Conservation (phyloP, 2,329 filamentous ascomycete species). For the Orbilia blumenaviensis region DNA sequence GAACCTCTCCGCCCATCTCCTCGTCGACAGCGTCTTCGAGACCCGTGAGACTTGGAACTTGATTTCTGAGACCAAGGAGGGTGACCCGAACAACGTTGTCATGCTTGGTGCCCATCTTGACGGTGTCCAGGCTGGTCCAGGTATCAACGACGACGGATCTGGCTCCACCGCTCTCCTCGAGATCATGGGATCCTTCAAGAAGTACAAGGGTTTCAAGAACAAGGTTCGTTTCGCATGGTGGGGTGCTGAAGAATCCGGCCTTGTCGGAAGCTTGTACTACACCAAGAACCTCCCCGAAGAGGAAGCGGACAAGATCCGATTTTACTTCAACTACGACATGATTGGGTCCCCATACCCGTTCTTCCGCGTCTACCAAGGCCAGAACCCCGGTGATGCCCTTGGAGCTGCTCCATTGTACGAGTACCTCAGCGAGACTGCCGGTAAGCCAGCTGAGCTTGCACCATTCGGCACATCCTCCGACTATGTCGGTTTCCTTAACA, state of each 20-base stretch:
- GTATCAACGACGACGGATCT: constrained; percentile 73
- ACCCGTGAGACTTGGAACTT: constrained; percentile 63
- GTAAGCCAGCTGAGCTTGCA: constrained; percentile 60
- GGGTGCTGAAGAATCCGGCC: constrained; percentile 71
- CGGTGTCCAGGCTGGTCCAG: constrained; percentile 68
- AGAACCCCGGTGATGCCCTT: constrained; percentile 60
- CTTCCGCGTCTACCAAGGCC: constrained; percentile 61
- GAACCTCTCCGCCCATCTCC: constrained; percentile 46
- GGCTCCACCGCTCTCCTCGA: constrained; percentile 69
- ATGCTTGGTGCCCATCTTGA: constrained; percentile 70
- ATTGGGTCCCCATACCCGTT: constrained; percentile 65
- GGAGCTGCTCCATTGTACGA: constrained; percentile 63
- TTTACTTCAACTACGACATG: constrained; percentile 77
- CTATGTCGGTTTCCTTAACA: constrained; percentile 68
- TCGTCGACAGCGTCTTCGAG: constrained; percentile 57
- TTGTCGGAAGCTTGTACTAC: constrained; percentile 70
- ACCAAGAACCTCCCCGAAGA: constrained; percentile 63
- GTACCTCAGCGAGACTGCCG: constrained; percentile 67
- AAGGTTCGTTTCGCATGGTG: constrained; percentile 71
- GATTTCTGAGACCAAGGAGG: constrained; percentile 68
- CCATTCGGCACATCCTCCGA: constrained; percentile 64
- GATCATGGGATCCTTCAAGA: constrained; percentile 67
- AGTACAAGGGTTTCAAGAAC: constrained; percentile 66
- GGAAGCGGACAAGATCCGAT: constrained; percentile 70
- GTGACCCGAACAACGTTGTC: constrained; percentile 68